phyloP scores from a whole-genome alignment of 1,139 yeast genomes.

The Kodamaea fungicola region DNA sequence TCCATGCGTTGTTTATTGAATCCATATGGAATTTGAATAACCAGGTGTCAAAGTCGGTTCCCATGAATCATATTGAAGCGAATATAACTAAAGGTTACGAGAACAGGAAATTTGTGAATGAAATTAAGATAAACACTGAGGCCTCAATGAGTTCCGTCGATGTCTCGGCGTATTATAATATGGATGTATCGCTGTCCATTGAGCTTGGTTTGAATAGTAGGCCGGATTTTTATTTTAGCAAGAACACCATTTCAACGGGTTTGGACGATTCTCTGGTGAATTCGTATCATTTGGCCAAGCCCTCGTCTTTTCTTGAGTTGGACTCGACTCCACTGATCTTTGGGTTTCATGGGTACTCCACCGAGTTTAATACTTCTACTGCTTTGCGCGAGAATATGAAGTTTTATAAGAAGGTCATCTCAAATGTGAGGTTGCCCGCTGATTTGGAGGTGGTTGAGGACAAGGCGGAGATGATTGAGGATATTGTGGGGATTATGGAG shows the following conservation, averaged over 20 bases:
- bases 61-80: conserved; percentile 35
- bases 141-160: conserved; percentile 12
- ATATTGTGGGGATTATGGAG: conserved; percentile 44
- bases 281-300: conserved; percentile 15
- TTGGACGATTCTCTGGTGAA: conserved; percentile 10
- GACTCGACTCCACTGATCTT: conserved; percentile 34
- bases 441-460: conserved; percentile 50
- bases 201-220: conserved; percentile 9
- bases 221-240: conserved; percentile 12
- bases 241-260: conserved; percentile 11
- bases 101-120: conserved; percentile 34
- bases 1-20: conserved; percentile 29
- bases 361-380: conserved; percentile 45
- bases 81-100: conserved; percentile 25
- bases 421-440: conserved; percentile 27
- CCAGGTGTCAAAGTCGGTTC: conserved; percentile 17
- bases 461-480: conserved; percentile 61
- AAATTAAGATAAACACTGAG: conserved; percentile 18
- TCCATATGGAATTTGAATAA: conserved; percentile 40
- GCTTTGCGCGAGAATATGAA: conserved; percentile 43
- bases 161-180: conserved; percentile 12
- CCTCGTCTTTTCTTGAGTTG: conserved; percentile 11
- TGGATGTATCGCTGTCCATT: conserved; percentile 3
- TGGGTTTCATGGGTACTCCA: conserved; percentile 14
- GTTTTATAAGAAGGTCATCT: conserved; percentile 45